Base-by-base conservation (phyloP, 177 flowering plant genomes). In the Vitis hybrid region DNA sequence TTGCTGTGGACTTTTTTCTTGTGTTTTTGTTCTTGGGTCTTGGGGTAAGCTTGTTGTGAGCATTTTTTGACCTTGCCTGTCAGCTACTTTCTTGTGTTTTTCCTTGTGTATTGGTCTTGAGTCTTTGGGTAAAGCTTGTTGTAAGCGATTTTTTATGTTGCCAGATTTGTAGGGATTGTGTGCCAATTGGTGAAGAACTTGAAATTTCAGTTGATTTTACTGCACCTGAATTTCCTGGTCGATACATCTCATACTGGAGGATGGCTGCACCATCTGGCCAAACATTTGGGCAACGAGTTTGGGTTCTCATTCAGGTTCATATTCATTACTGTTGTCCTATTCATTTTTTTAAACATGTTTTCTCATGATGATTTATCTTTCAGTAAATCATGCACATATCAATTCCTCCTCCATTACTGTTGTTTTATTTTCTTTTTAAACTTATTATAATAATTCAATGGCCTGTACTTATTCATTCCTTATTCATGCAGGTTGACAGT, bases 241-340 rank as follows among this genome's bases (percentile, higher is more conserved):
- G 86, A 13, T 91, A 91, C 74, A 73, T 83, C 29, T 96, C 98
- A 2, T 89, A 89, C 72, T 96, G 97, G 97, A 90, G 86, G 79
- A 74, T 96, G 95, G 80, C 92, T 52, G 70, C 84, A 8, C 89
- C 91, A 11, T 75, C 89, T 64, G 93, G 97, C 26, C 78, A 76
- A 9, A 80, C 76, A 70, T 92, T 92, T 79, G 98, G 98, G 61
- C 95, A 91, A 71, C 90, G 95, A 26, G 87, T 96, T 64, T 96
- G 99, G 99, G 97, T 89, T 71, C 82, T 87, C 10, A 90, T 96
- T 26, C 86, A 88, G 91, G 98, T 94, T 11, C 14, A 19, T 19
- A 10, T 1, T 14, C 11, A 50, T n/a, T 60, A 2, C 55, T 16
- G 2, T 60, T 70, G 5, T 64, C 10, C 0, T 0, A 26, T 7